Evolutionary conservation across 2,329 filamentous ascomycete species (phyloP), one percentile per base, ranked within the genome.

Genomic region (Rhynchosporium secalis): DNA sequence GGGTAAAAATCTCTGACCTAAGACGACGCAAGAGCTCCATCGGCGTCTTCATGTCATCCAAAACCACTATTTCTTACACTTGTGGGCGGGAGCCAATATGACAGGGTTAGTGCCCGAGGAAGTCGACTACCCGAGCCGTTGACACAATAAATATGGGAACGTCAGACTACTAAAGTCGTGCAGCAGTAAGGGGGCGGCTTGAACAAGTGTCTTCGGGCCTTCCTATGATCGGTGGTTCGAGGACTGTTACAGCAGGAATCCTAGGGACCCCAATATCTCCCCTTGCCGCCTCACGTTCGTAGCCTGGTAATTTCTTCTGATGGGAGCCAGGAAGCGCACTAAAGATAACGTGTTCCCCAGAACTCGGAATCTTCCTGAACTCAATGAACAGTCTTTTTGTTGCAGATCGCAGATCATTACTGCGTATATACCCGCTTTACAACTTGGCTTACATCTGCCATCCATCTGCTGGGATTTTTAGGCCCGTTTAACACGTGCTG

Each of bases 371-470:
- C n/a, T 56, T 40, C 38, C 10, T 56, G 52, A 43, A 43, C 52
- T 56, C 52, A 31, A 46, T 33, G 38, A 46, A 56, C 36, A 45
- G 46, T 60, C 52, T 36, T 55, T 20, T 20, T 20, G 20, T 20
- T 20, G 20, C 58, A 60, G 49, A 60, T 60, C 15, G 58, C 58
- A 38, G 41, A 60, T 56, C 49, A 5, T 33, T 56, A n/a, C 36
- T 20, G 38, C 8, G 1, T 52, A 7, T 12, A 46, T 47, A 38
- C 58, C 29, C 41, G 46, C 47, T 33, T 2, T 38, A 10, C 29
- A 10, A 41, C 41, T 55, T 47, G 41, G 49, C 26, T 47, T 9
- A 12, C 26, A 33, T 48, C 48, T 20, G 41, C 15, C 15, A 28
- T 52, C 49, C 49, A 38, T 52, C 13, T 52, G 49, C 49, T 33